Evolutionary conservation across 345 rosid species (phyloP).

Genomic region (Brassica carinata): DNA sequence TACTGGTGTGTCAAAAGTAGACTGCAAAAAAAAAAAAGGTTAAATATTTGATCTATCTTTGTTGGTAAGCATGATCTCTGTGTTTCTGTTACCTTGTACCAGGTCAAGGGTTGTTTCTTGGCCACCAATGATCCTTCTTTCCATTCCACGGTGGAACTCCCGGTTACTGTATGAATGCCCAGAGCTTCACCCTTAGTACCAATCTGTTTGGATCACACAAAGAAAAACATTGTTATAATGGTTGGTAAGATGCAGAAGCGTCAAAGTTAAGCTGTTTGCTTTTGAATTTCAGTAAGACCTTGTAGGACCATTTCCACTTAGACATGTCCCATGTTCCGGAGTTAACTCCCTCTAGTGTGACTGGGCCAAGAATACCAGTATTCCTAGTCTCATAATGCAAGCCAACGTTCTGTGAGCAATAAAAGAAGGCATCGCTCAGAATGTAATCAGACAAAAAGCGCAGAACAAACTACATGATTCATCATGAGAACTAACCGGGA

Average conservation of each 20-base stretch:
- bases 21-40: constrained; percentile 35
- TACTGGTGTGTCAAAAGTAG: constrained; percentile 26
- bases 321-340: constrained; percentile 65
- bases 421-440: not conserved
- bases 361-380: constrained; percentile 84
- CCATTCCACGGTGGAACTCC: constrained; percentile 59
- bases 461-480: not conserved
- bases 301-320: constrained; percentile 86
- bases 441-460: not conserved
- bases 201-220: constrained; percentile 43
- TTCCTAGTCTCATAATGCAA: constrained; percentile 85
- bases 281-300: constrained; percentile 46
- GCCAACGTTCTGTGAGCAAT: constrained; percentile 71
- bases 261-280: not conserved
- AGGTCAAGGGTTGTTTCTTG: constrained; percentile 59
- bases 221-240: not conserved
- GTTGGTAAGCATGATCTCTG: not conserved
- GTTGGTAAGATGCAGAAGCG: not conserved
- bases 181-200: constrained; percentile 81
- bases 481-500: constrained; percentile 61
- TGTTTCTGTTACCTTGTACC: constrained; percentile 74
- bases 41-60: not conserved
- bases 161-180: constrained; percentile 49
- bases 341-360: constrained; percentile 65
- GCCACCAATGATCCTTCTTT: constrained; percentile 42